These are phyloP conservation scores for Cenchrus purpureus DNA, from an alignment of 176 grass and related monocot species.

Conservation along the genomic window DNA sequence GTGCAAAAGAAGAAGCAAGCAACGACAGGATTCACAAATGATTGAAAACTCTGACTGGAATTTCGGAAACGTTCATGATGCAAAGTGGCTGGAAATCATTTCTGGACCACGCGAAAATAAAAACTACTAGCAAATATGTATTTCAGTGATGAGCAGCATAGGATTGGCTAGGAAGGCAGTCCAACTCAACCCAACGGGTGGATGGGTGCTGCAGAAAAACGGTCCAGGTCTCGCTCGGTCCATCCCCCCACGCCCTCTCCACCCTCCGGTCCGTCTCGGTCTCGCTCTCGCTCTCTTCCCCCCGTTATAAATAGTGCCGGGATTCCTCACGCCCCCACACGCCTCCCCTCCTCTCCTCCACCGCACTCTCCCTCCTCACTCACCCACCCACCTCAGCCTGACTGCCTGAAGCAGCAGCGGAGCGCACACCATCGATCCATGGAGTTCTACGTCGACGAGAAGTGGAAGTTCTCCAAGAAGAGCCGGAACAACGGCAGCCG, in stretches of 20 bases:
- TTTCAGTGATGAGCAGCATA: neutral
- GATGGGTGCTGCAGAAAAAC: neutral
- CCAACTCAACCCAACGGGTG: neutral
- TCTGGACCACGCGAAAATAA: slow-evolving; percentile 8
- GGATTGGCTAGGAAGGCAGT: neutral
- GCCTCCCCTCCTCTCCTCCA: slow-evolving; percentile 1
- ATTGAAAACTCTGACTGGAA: neutral
- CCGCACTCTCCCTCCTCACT: slow-evolving; percentile 10
- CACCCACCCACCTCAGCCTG: slow-evolving; percentile 17
- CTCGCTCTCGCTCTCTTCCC: neutral
- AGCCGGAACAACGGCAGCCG: slow-evolving; percentile 80
- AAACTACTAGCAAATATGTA: neutral
- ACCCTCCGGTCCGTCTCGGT: neutral
- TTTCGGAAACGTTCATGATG: neutral
- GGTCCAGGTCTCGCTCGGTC: slow-evolving; percentile 15
- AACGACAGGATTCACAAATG: slow-evolving; percentile 6
- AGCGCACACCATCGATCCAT: slow-evolving; percentile 34
- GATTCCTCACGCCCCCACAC: slow-evolving; percentile 48
- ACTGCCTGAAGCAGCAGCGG: neutral
- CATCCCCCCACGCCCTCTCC: neutral
- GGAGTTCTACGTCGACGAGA: slow-evolving; percentile 87
- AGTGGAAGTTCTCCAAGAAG: slow-evolving; percentile 96
- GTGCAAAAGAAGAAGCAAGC: neutral
- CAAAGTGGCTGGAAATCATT: slow-evolving; percentile 4
- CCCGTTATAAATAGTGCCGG: slow-evolving; percentile 67